Evolutionary conservation across 2,329 filamentous ascomycete genomes (phyloP), one percentile per base, ranked within the genome.

Genomic region (Aspergillus eucalypticola): DNA sequence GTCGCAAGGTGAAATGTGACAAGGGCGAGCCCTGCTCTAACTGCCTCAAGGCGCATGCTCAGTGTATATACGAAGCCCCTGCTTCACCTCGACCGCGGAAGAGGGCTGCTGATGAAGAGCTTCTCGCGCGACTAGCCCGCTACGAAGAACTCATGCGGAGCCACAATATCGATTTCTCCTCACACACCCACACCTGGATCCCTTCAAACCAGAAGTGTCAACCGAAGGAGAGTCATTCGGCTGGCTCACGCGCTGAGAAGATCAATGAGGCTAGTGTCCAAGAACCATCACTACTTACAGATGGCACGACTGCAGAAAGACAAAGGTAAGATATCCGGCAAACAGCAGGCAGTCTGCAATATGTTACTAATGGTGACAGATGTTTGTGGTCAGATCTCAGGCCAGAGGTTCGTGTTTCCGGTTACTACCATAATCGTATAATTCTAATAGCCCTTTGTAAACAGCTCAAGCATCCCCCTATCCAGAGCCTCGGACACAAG

Each of bases 1-100:
- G 89, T 71, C 84, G 88, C 60, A 91, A 91, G 73, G 84, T 91
- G 51, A 86, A 87, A 60, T 91, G 89, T 75, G 86, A 90, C 74
- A 88, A 87, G 75, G 85, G 83, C 68, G 87, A 88, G 74, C 88
- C 88, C 25, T 91, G 89, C 70, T 80, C 83, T 69, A 88, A 89
- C 76, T 90, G 88, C 70, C 79, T 86, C 73, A 88, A 85, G 75
- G 83, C 85, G 58, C 78, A 81, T 29, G 83, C 83, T 23, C 84
- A 89, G 66, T 91, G 77, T 61, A 61, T 35, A 21, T 67, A 81
- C 6, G 74, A 78, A 1, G 73, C 75, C 0, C 64, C 73, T 1
- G 67, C 72, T 76, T 85, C 68, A 78, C 54, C 63, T 76, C 84
- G 70, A 79, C 86, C 69, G 81, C 84, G 65, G 76, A 86, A 67